A percentile compares a stretch with the other conserved stretches of the same genome.
Evolutionary conservation across 139 green algal species (phyloP).

Genomic region (Diplosphaera chodatii): DNA sequence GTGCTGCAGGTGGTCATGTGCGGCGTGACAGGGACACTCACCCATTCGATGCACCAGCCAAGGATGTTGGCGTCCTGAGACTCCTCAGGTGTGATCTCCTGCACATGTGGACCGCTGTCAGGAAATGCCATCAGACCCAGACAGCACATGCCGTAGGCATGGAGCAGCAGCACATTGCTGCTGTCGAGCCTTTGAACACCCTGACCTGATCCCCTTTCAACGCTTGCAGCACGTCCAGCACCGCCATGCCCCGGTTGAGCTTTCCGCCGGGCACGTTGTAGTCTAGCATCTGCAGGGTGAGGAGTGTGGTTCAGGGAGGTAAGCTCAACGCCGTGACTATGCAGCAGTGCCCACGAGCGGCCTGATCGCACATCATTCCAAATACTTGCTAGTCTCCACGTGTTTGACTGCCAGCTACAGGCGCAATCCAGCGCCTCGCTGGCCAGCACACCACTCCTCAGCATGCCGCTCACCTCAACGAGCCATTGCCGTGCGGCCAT

Average conservation of each 20-base stretch:
- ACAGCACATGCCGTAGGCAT: too few species aligned
- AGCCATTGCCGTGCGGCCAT: slow-evolving; percentile 58
- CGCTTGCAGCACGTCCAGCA: slow-evolving; percentile 73
- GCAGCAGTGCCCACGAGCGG: too few species aligned
- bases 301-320: too few species aligned
- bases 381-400: too few species aligned
- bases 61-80: slow-evolving; percentile 71
- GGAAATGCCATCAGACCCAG: too few species aligned
- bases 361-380: too few species aligned
- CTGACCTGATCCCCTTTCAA: slow-evolving; percentile 11
- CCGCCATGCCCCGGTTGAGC: slow-evolving; percentile 95
- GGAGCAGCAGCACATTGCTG: too few species aligned
- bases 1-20: too few species aligned
- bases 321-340: too few species aligned
- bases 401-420: neutral
- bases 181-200: neutral
- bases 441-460: neutral
- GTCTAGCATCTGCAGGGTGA: slow-evolving; percentile 73
- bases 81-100: slow-evolving; percentile 53
- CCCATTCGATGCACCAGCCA: slow-evolving; percentile 98
- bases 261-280: slow-evolving; percentile 96
- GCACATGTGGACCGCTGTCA: neutral
- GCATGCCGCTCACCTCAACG: slow-evolving; percentile 40
- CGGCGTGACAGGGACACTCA: too few species aligned
- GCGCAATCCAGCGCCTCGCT: neutral